These are phyloP conservation scores for Protomyces arabidopsidicola DNA, from an alignment of 1,139 yeast genomes.

Conservation along the genomic window DNA sequence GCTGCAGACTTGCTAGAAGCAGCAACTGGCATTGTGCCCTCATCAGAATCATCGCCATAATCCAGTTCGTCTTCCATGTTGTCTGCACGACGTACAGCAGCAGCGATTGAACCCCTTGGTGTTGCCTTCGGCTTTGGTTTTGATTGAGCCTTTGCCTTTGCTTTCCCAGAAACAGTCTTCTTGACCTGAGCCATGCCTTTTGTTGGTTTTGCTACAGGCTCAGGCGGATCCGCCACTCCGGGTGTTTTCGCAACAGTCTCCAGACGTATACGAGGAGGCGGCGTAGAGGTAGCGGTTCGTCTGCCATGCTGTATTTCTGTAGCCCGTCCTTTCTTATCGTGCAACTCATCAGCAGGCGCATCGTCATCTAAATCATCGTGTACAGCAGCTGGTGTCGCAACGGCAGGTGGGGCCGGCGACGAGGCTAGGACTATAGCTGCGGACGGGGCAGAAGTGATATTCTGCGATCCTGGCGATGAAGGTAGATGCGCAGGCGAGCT, in stretches of 20 bases:
- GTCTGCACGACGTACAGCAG: background rate
- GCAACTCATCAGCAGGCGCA: background rate
- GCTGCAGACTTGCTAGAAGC: background rate
- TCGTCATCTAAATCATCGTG: background rate
- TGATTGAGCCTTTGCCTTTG: background rate
- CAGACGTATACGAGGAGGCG: background rate
- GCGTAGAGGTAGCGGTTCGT: background rate
- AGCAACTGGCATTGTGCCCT: background rate
- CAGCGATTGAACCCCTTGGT: background rate
- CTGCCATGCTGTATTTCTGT: background rate
- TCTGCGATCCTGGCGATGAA: background rate
- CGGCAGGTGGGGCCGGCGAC: background rate
- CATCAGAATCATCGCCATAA: background rate
- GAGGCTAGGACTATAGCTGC: background rate
- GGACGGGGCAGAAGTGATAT: no score
- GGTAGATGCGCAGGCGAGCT: background rate
- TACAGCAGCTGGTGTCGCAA: background rate
- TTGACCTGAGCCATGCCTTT: background rate
- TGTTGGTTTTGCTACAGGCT: background rate
- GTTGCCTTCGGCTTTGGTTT: background rate
- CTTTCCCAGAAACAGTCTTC: background rate
- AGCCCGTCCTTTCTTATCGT: background rate
- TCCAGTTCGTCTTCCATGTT: background rate
- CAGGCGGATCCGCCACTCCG: background rate
- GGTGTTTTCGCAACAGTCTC: background rate